A percentile compares a stretch with the other conserved stretches of the same genome.
Conservation (phyloP, 805 yeast species). For the Schwanniomyces sp. region DNA sequence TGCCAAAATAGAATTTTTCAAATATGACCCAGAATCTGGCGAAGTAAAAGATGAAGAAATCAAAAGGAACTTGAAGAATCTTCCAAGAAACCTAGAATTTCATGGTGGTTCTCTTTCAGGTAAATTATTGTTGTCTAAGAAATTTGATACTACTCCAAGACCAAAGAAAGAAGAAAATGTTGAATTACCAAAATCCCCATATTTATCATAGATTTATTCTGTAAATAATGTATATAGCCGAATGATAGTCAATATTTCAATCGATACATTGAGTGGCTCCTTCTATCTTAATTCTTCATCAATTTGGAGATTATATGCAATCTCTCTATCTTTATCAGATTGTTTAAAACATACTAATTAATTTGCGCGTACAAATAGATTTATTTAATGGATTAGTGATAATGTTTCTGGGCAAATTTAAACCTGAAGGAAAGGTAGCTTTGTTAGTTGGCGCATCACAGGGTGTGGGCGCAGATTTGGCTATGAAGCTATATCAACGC, state of each 20-base stretch:
- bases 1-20: constrained; percentile 36
- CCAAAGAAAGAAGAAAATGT: constrained; percentile 9
- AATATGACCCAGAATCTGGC: constrained; percentile 28
- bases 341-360: too few relatives aligned
- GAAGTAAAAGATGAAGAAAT: constrained; percentile 21
- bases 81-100: constrained; percentile 27
- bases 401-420: constrained; percentile 16
- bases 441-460: constrained; percentile 94
- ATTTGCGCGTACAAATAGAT: background rate
- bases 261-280: background rate
- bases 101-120: constrained; percentile 25
- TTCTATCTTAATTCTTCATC: background rate
- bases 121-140: constrained; percentile 29
- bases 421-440: constrained; percentile 52
- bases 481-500: constrained; percentile 49
- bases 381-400: background rate
- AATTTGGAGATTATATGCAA: background rate
- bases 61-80: constrained; percentile 28
- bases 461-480: constrained; percentile 85
- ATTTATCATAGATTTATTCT: constrained; percentile 8
- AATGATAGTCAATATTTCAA: background rate
- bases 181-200: constrained; percentile 35
- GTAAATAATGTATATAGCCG: background rate
- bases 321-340: too few relatives aligned
- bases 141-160: constrained; percentile 31